Percentiles rank a stretch among this genome's conserved stretches.
These are phyloP conservation scores for Sporopachydermia quercuum DNA, from an alignment of 805 yeast species.

Conservation along the genomic window DNA sequence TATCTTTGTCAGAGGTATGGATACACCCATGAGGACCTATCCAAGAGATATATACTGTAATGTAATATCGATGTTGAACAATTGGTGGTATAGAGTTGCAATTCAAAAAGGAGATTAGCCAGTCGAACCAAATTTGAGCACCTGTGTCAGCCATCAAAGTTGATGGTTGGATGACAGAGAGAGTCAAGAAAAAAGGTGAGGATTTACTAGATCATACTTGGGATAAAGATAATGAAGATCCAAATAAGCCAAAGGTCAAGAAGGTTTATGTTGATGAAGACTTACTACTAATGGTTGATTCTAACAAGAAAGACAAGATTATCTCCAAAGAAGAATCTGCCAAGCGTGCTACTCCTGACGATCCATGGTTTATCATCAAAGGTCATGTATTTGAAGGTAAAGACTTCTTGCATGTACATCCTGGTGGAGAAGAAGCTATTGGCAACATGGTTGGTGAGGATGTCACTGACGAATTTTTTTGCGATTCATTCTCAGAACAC, in stretches of 20 bases:
- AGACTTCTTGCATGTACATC: conserved; percentile 19
- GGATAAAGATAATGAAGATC: conserved; percentile 17
- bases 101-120: too few species aligned
- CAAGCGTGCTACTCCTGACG: too few species aligned
- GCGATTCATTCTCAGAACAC: conserved; percentile 21
- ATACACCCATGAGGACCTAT: conserved; percentile 20
- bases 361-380: conserved; percentile 21
- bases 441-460: conserved; percentile 16
- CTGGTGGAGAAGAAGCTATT: conserved; percentile 17
- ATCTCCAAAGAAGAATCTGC: conserved; percentile 11
- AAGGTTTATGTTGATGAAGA: conserved; percentile 14
- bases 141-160: conserved; percentile 11
- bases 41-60: conserved; percentile 25
- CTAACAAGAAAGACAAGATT: conserved; percentile 12
- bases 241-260: not conserved
- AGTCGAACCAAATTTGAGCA: too few species aligned
- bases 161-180: conserved; percentile 26
- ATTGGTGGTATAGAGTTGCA: conserved; percentile 24
- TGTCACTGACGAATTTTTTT: conserved; percentile 20
- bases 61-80: conserved; percentile 22
- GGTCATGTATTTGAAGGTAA: conserved; percentile 23
- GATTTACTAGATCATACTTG: conserved; percentile 17
- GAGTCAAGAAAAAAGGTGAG: conserved; percentile 20
- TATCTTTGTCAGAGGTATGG: conserved; percentile 22
- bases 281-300: conserved; percentile 17